Evolutionary conservation across 1,284 basidiomycete species (phyloP), one percentile per base, ranked within the genome.

Genomic region (Irpex sp.): DNA sequence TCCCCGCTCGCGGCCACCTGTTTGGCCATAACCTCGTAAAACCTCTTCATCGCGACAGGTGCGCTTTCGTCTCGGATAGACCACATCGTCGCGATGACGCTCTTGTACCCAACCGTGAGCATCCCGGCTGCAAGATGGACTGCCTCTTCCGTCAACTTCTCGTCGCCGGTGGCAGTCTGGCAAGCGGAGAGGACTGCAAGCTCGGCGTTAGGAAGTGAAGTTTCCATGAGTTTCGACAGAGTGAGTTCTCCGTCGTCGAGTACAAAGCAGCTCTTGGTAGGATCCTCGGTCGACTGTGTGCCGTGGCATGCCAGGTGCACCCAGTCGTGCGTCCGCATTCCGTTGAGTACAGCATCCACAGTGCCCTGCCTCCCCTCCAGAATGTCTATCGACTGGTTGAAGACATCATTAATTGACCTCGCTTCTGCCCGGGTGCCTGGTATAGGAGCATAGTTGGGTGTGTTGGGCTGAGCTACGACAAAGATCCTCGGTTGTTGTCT

Each of bases 241-340:
- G 21, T 36, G 38, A 69, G 63, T 44, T 17, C 40, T 26, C 61
- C 65, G 31, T 65, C 57, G 40, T 62, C 52, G 59, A 72, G 63
- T 15, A 58, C 38, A 56, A 71, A 65, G 2, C 58, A 65, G 62
- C 65, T 68, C n/a, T 64, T 49, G 48, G 57, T 58, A 21, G 66
- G 61, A 59, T 62, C 47, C 4, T 34, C 17, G 13, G 40, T 13
- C 38, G 68, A 62, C 47, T 68, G 68, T 26, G 55, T 31, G 9
- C 66, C 69, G 56, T 69, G 68, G 60, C 69, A 70, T 13, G 66
- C 68, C 54, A 69, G 44, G 62, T 70, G 68, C 31, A 70, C 59
- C 65, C 68, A 67, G 5, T 58, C 59, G 56, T 60, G 58, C 9
- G 61, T 34, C 19, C 59, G 19, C 38, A 69, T 57, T 21, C 60